phyloP scores from a whole-genome alignment of 768 basidiomycete species.

The Saitozyma sp. region DNA sequence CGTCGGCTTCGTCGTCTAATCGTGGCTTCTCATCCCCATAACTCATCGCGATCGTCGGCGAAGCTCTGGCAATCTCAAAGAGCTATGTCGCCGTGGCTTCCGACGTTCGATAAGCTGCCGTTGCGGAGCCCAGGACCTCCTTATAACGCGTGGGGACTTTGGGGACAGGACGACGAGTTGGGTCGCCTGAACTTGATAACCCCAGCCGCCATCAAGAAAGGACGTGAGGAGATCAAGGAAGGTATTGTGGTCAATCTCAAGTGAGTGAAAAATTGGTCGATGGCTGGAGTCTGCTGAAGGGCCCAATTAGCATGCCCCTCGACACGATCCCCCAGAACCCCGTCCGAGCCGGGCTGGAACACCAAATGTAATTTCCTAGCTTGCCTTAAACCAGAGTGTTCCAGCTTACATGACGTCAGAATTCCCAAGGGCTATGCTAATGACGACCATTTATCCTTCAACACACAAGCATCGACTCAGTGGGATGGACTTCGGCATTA shows the following conservation, averaged over 20 bases:
- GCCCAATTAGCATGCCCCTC: constrained; percentile 3
- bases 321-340: constrained; percentile 1
- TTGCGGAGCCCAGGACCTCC: constrained; percentile 5
- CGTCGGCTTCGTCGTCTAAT: too few species aligned
- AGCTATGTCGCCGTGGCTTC: too few species aligned
- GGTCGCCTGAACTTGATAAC: constrained; percentile 2
- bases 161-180: background rate
- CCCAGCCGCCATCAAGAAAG: background rate
- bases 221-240: background rate
- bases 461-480: constrained; percentile 5
- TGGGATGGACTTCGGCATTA: constrained; percentile 8
- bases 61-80: too few species aligned
- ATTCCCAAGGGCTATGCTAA: constrained; percentile 4
- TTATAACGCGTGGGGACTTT: background rate
- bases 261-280: constrained; percentile 3
- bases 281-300: too few species aligned
- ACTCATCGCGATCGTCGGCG: too few species aligned
- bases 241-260: constrained; percentile 3
- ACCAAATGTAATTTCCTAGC: constrained; percentile 14
- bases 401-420: too few species aligned
- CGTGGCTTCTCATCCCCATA: too few species aligned
- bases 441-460: constrained; percentile 5
- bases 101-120: too few species aligned
- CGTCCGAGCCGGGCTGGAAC: constrained; percentile 2
- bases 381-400: too few species aligned